A percentile compares a stretch with the other conserved stretches of the same genome.
phyloP scores from a whole-genome alignment of 768 basidiomycete genomes.

The Pleurotus pulmonarius region DNA sequence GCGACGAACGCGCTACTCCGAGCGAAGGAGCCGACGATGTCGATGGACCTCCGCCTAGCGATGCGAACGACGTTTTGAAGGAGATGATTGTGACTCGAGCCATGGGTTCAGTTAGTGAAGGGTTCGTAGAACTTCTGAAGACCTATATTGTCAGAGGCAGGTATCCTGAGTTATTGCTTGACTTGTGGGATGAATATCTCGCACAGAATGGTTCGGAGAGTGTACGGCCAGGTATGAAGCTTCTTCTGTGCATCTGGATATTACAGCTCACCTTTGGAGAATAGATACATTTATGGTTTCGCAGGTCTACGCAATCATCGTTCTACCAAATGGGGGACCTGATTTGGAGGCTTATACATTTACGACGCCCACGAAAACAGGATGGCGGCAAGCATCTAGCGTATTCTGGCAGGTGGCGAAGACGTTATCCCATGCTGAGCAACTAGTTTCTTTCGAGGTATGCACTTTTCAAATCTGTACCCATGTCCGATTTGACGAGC shows the following conservation, averaged over 20 bases:
- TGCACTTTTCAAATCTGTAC: conserved; percentile 14
- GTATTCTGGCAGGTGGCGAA: conserved; percentile 89
- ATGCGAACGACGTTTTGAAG: conserved; percentile 73
- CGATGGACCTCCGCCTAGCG: conserved; percentile 67
- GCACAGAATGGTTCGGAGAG: conserved; percentile 75
- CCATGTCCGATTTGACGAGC: conserved; percentile 1
- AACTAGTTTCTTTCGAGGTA: conserved; percentile 84
- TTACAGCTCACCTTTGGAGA: background rate
- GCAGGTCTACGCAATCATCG: conserved; percentile 87
- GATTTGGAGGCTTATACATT: conserved; percentile 89
- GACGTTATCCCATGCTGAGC: conserved; percentile 77
- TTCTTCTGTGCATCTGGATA: background rate
- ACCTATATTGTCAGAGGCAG: conserved; percentile 83
- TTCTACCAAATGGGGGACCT: conserved; percentile 84
- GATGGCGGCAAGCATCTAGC: conserved; percentile 85
- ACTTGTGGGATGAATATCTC: conserved; percentile 86
- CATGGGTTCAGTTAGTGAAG: conserved; percentile 65
- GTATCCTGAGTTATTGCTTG: conserved; percentile 77
- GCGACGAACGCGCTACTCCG: conserved; percentile 37
- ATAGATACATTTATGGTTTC: conserved; percentile 64
- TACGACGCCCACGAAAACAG: conserved; percentile 19
- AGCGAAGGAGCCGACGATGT: conserved; percentile 23
- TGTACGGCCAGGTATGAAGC: conserved; percentile 68
- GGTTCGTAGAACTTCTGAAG: conserved; percentile 79
- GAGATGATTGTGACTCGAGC: conserved; percentile 74